These are phyloP conservation scores for Pseudogymnoascus sp. DNA, from an alignment of 2,329 filamentous ascomycete species.

Conservation along the genomic window DNA sequence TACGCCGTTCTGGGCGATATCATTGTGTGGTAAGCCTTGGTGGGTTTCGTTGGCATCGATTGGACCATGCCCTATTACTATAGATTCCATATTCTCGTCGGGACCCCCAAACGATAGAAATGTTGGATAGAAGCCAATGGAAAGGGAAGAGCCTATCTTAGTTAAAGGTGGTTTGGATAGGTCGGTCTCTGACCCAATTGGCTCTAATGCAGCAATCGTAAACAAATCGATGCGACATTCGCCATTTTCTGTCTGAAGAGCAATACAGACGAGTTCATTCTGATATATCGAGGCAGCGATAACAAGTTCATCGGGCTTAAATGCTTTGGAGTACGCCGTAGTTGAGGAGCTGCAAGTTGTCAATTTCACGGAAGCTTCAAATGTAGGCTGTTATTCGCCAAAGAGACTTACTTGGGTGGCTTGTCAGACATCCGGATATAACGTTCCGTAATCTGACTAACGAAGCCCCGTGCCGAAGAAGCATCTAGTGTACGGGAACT, in stretches of 20 bases:
- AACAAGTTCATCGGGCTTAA: not conserved
- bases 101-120: not conserved
- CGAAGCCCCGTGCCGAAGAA: conserved; percentile 29
- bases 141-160: not conserved
- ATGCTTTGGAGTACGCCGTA: not conserved
- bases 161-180: not conserved
- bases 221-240: not conserved
- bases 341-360: not conserved
- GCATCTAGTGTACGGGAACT: conserved; percentile 44
- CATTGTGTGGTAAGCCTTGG: not conserved
- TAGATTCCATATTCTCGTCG: not conserved
- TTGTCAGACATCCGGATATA: conserved; percentile 23
- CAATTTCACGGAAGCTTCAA: not conserved
- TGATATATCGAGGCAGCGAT: conserved; percentile 9
- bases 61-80: not conserved
- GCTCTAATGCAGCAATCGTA: not conserved
- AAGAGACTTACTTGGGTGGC: not conserved
- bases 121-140: not conserved
- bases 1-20: not conserved
- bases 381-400: not conserved
- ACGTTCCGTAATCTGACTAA: conserved; percentile 48
- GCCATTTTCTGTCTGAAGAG: not conserved
- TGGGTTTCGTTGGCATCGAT: not conserved
- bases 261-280: conserved; percentile 4
- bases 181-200: not conserved